Percentiles rank a stretch among this genome's conserved stretches.
These are phyloP conservation scores for Verticillium alfalfae DNA, from an alignment of 2,329 filamentous ascomycete species.

Conservation along the genomic window DNA sequence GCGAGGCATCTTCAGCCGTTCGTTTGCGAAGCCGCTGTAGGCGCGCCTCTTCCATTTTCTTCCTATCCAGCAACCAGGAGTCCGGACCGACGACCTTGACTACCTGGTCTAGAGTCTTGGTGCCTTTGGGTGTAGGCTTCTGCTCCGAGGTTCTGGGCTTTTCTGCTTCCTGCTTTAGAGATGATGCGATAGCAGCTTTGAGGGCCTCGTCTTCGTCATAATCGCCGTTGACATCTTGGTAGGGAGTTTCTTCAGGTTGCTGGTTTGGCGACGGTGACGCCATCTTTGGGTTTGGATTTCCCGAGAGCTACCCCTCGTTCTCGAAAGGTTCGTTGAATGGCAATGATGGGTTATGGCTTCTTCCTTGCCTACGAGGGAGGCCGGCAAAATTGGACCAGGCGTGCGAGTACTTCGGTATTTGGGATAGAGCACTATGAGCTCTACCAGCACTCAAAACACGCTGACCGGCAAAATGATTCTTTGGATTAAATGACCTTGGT, in stretches of 20 bases:
- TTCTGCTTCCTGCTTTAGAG: constrained; percentile 27
- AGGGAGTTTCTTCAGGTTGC: not conserved
- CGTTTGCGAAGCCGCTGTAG: constrained; percentile 63
- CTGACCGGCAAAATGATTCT: too few species aligned
- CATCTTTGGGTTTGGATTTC: not conserved
- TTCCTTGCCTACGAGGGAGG: too few species aligned
- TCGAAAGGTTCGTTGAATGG: too few species aligned
- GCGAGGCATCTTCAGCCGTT: constrained; percentile 4
- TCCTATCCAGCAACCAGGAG: constrained; percentile 55
- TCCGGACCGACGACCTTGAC: not conserved
- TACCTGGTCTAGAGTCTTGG: not conserved
- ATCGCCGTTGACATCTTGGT: constrained; percentile 15
- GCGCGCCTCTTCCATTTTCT: constrained; percentile 80
- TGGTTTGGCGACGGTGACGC: not conserved
- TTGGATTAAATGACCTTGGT: not conserved
- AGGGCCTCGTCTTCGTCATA: constrained; percentile 53
- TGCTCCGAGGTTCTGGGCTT: too few species aligned
- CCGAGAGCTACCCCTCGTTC: too few species aligned
- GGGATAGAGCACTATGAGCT: too few species aligned
- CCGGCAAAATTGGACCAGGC: too few species aligned
- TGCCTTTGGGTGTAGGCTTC: too few species aligned
- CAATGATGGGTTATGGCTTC: too few species aligned
- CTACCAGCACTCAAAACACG: too few species aligned
- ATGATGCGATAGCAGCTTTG: constrained; percentile 55
- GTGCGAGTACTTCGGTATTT: too few species aligned